Evolutionary conservation across 2,329 filamentous ascomycete species (phyloP), one percentile per base, ranked within the genome.

Genomic region (Cyphellophora attinorum): DNA sequence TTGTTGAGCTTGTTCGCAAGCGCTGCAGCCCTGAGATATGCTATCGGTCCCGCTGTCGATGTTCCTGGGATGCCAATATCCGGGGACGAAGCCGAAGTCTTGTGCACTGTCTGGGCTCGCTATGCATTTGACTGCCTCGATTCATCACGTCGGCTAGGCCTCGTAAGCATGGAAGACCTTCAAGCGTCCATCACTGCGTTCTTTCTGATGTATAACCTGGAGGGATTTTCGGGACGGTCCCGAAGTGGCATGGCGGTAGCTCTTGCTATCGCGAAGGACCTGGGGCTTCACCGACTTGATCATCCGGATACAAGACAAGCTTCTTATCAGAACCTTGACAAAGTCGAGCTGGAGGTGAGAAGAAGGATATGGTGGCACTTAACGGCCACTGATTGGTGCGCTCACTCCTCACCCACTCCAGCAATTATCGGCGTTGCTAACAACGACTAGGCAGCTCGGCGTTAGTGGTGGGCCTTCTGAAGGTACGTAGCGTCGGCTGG

Each of bases 361-460:
- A 51, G 62, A n/a, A 51, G 62, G 2, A 42, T 61, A 2, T 64
- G 59, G 59, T 65, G 62, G 62, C 57, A 64, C 33, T 38, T 64
- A 11, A 51, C 49, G 2, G 53, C 59, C 1, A 61, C 56, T n/a
- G 62, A 65, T 39, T 65, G 62, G 62, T 60, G 52, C 18, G 49
- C 38, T n/a, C n/a, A n/a, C n/a, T 10, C 10, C 29, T 8, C 11
- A 8, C 11, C 21, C 21, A 10, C 10, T 25, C 11, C 21, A 18
- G 29, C 29, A 14, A 15, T 14, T 11, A 8, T 31, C 15, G 15
- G 10, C 15, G 29, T 35, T 31, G 11, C 33, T 36, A 19, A 30
- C 23, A 11, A 16, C 11, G 21, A 30, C 4, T 27, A 63, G 60
- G 60, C 36, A 61, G 4, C 27, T 65, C 5, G 48, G 55, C 2